phyloP scores from a whole-genome alignment of 495 filamentous ascomycete genomes.

The Daldinia childiae region DNA sequence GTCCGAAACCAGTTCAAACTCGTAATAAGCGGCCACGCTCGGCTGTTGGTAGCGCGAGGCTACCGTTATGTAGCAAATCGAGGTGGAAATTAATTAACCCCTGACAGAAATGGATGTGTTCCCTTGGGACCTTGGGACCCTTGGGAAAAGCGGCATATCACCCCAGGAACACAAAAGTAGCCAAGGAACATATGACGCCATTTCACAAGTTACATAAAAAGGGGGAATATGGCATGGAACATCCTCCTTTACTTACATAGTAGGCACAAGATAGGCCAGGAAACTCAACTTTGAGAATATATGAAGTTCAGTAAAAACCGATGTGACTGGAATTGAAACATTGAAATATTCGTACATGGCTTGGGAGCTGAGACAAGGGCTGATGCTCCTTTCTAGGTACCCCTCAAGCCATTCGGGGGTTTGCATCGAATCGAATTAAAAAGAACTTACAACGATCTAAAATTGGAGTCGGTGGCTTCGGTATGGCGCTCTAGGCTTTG shows the following conservation, averaged over 20 bases:
- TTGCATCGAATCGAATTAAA: constrained; percentile 20
- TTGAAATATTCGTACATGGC: constrained; percentile 5
- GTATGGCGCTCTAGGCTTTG: constrained; percentile 3
- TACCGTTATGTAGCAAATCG: constrained; percentile 31
- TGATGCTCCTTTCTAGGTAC: constrained; percentile 3
- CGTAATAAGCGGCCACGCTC: constrained; percentile 28
- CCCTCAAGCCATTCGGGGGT: not conserved
- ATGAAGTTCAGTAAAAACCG: constrained; percentile 13
- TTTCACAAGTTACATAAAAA: not conserved
- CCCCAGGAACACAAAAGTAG: constrained; percentile 29
- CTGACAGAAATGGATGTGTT: constrained; percentile 30
- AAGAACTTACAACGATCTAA: constrained; percentile 41
- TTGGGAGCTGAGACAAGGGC: constrained; percentile 18
- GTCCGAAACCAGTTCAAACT: constrained; percentile 8
- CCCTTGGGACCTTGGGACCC: too few species aligned
- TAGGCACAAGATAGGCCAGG: not conserved
- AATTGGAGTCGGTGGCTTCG: constrained; percentile 33
- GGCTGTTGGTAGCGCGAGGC: constrained; percentile 40
- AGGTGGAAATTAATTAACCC: constrained; percentile 41
- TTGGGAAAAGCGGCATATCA: constrained; percentile 20
- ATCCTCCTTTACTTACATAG: constrained; percentile 12
- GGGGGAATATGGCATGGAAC: constrained; percentile 7
- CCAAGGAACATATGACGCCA: constrained; percentile 25
- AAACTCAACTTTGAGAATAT: constrained; percentile 21
- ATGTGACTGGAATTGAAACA: not conserved